Evolutionary conservation across 23 red algal genomes (phyloP), one percentile per base, ranked within the genome.

Genomic region (Gracilaria gracilis): DNA sequence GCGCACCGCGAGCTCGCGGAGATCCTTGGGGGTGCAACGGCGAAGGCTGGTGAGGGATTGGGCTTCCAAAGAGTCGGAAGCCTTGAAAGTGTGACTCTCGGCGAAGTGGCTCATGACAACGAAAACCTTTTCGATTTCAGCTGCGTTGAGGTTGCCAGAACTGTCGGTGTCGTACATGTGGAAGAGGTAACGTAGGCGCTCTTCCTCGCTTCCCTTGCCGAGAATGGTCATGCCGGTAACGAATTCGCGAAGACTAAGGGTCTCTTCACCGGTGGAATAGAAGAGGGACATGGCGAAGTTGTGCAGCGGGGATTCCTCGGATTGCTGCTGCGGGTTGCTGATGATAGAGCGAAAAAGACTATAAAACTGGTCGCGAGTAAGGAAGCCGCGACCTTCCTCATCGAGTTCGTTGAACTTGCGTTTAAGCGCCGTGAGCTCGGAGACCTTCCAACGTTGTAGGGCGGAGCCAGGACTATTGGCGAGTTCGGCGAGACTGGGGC

Each of bases 181-280:
- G 59, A 98, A 98, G 47, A 94, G 82, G 82, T 93, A 94, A 0
- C 93, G 80, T 23, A 95, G 79, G 27, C 88, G 82, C 31, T 98
- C 96, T 47, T 91, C 80, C 36, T 88, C 80, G 53, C 65, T 83
- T 32, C 85, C 91, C 38, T 83, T 86, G 25, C 88, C 71, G 48
- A 94, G 85, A 59, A 94, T 80, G 44, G 91, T 69, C 64, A 79
- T 88, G 29, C 95, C 90, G 73, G 86, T 79, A 42, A 97, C 87
- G 57, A 97, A 97, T 71, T 97, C 95, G 44, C 65, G 72, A n/a
- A 97, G 48, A 38, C 76, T 75, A 54, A 97, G 75, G 23, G 46
- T 75, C 36, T 88, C 85, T 36, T 84, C 83, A 55, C 80, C 84
- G 59, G 87, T 75, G 27, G 91, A 67, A 61, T 97, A 87, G 86